These are phyloP conservation scores for Larix kaempferi DNA, from an alignment of 75 land plant species.

Conservation along the genomic window DNA sequence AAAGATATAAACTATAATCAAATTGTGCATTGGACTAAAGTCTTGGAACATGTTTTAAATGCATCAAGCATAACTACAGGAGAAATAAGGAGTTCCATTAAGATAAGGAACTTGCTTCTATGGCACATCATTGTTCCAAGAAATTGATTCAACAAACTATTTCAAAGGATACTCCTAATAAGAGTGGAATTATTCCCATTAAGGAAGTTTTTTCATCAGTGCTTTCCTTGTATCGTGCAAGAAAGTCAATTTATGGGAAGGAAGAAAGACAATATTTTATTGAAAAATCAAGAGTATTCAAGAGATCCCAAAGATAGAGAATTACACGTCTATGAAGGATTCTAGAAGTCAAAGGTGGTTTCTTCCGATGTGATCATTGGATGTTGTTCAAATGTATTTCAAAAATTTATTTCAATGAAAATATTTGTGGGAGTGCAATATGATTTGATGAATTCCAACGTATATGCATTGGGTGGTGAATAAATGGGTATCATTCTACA, in stretches of 20 bases:
- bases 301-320: background rate
- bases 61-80: background rate
- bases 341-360: no score
- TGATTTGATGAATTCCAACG: no score
- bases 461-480: no score
- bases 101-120: constrained; percentile 2
- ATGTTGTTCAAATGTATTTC: constrained; percentile 10
- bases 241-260: background rate
- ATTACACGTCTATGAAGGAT: background rate
- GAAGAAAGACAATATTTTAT: background rate
- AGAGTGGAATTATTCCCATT: background rate
- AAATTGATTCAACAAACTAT: constrained; percentile 2
- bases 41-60: background rate
- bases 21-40: background rate
- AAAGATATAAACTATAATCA: background rate
- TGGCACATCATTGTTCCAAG: background rate
- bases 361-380: constrained; percentile 5
- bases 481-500: no score
- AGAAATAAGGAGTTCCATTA: background rate
- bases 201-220: constrained; percentile 8
- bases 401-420: constrained; percentile 6
- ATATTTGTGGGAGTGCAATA: background rate
- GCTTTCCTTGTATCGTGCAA: background rate
- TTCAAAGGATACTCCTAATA: constrained; percentile 3
- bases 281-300: background rate